Evolutionary conservation across 2,329 filamentous ascomycete genomes (phyloP).

Genomic region (Aureobasidium uvarum): DNA sequence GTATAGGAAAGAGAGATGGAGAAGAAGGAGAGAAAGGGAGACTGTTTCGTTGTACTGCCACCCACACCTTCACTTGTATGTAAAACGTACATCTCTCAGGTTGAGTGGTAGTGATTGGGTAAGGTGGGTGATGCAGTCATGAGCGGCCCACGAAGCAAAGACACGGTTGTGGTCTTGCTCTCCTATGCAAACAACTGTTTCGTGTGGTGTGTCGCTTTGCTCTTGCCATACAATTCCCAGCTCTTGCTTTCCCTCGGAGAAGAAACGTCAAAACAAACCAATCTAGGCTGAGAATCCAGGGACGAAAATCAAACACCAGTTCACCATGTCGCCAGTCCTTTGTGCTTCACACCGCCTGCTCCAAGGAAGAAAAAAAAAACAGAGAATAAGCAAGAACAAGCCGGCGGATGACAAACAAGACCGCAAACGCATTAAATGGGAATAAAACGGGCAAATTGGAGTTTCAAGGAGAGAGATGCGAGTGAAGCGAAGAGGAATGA

Average conservation of each 20-base stretch:
- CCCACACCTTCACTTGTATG: too few species aligned
- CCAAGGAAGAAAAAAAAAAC: not conserved
- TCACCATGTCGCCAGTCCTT: not conserved
- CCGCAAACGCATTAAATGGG: constrained; percentile 12
- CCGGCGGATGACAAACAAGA: not conserved
- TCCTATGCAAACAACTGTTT: not conserved
- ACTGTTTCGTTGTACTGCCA: not conserved
- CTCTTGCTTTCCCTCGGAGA: not conserved
- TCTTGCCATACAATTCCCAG: not conserved
- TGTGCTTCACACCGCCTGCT: constrained; percentile 17
- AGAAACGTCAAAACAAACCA: not conserved
- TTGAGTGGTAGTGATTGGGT: too few species aligned
- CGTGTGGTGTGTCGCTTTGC: too few species aligned
- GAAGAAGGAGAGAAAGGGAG: not conserved
- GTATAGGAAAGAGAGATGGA: not conserved
- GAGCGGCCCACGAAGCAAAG: not conserved
- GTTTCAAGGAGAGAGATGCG: not conserved
- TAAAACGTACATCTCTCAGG: too few species aligned
- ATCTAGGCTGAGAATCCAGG: not conserved
- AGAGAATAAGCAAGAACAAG: not conserved
- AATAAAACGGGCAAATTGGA: not conserved
- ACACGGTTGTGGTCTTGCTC: not conserved
- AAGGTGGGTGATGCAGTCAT: not conserved
- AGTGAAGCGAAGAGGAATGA: not conserved
- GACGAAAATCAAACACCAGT: not conserved